These are phyloP conservation scores for Lolium perenne DNA, from an alignment of 176 grass and related monocot species.

Conservation along the genomic window DNA sequence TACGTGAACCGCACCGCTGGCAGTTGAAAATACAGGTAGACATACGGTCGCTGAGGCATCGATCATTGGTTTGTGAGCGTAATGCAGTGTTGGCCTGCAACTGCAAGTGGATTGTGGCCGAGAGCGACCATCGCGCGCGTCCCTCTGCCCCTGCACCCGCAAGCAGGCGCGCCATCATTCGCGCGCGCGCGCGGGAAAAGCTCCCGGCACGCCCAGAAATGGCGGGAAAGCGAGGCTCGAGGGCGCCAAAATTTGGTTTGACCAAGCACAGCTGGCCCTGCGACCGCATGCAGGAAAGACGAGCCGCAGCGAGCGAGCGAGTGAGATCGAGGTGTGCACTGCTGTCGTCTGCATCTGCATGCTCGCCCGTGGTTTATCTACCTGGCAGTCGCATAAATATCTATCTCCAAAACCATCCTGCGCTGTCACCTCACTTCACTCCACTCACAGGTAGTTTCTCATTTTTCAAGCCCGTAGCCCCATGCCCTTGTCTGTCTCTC, in stretches of 20 bases:
- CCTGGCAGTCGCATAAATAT: neutral
- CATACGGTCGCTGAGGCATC: too few relatives aligned
- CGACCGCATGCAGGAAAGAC: slow-evolving; percentile 20
- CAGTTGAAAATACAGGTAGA: too few relatives aligned
- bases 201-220: neutral
- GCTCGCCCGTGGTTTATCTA: neutral
- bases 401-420: too few relatives aligned
- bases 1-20: neutral
- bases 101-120: neutral
- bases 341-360: neutral
- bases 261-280: slow-evolving; percentile 42
- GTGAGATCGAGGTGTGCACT: neutral
- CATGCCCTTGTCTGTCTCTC: slow-evolving; percentile 13
- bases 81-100: too few relatives aligned
- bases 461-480: neutral
- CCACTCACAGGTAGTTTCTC: neutral
- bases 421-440: neutral
- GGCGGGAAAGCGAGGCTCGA: slow-evolving; percentile 49
- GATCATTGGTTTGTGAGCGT: too few relatives aligned
- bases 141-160: neutral
- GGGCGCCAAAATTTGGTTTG: slow-evolving; percentile 38
- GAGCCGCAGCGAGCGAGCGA: slow-evolving; percentile 2
- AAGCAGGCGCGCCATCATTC: slow-evolving; percentile 20
- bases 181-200: slow-evolving; percentile 55
- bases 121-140: slow-evolving; percentile 2